These are phyloP conservation scores for Crassisporium funariophilum DNA, from an alignment of 768 basidiomycete species.

Conservation along the genomic window DNA sequence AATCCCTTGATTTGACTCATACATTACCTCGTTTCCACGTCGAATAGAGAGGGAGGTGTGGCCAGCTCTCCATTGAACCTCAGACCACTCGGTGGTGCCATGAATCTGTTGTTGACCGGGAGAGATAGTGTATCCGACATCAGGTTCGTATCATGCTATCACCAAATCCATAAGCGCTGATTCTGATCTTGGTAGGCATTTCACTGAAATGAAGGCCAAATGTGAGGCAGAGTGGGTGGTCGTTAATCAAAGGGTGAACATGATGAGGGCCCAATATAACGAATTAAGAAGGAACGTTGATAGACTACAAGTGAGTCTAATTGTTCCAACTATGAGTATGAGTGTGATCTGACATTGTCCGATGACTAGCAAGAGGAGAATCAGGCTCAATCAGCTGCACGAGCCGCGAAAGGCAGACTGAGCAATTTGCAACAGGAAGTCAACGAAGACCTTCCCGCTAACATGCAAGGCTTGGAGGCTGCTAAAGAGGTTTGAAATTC, in stretches of 20 bases:
- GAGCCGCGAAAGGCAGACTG: slow-evolving; percentile 37
- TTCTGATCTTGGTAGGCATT: slow-evolving; percentile 40
- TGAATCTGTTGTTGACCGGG: slow-evolving; percentile 54
- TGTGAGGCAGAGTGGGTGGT: slow-evolving; percentile 40
- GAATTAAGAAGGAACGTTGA: slow-evolving; percentile 29
- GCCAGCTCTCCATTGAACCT: slow-evolving; percentile 44
- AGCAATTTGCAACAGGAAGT: slow-evolving; percentile 55
- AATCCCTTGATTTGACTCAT: neutral
- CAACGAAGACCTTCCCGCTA: slow-evolving; percentile 70
- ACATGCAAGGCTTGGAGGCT: slow-evolving; percentile 56
- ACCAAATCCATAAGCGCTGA: neutral
- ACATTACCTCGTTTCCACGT: neutral
- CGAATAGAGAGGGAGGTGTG: slow-evolving; percentile 67
- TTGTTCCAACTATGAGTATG: neutral
- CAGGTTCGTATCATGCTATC: slow-evolving; percentile 35
- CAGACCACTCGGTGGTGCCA: slow-evolving; percentile 32
- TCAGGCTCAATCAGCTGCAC: slow-evolving; percentile 23
- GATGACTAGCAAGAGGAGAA: slow-evolving; percentile 28
- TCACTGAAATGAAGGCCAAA: slow-evolving; percentile 37
- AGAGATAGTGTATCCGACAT: slow-evolving; percentile 51
- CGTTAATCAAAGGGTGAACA: slow-evolving; percentile 25
- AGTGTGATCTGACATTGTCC: neutral
- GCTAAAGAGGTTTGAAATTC: slow-evolving; percentile 47
- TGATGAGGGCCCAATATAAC: slow-evolving; percentile 30
- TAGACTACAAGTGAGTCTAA: slow-evolving; percentile 33